These are phyloP conservation scores for Picea mariana DNA, from an alignment of 83 land plant species.

Conservation along the genomic window DNA sequence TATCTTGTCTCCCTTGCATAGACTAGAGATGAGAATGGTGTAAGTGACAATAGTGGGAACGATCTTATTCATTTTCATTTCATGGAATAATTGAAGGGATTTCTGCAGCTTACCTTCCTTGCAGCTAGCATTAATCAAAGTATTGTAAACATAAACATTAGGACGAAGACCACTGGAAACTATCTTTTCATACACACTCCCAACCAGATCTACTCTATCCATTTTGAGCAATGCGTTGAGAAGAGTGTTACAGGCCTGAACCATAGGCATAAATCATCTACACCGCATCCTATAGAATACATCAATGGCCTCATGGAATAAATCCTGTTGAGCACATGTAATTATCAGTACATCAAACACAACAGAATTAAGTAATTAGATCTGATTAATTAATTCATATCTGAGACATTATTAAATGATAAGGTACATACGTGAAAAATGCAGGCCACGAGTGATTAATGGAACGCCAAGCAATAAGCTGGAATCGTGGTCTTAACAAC, in stretches of 20 bases:
- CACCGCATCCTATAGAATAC: too few species aligned
- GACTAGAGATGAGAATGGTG: conserved; percentile 29
- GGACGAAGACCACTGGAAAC: conserved; percentile 23
- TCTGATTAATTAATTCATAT: too few species aligned
- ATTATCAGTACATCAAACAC: not conserved
- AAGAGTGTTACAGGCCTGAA: too few species aligned
- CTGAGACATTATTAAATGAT: too few species aligned
- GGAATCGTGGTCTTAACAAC: too few species aligned
- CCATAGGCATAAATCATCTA: too few species aligned
- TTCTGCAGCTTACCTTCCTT: conserved; percentile 23
- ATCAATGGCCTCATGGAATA: not conserved
- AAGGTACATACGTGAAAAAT: too few species aligned
- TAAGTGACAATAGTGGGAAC: conserved; percentile 39
- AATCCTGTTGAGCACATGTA: not conserved
- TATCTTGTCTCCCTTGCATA: conserved; percentile 25
- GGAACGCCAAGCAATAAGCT: too few species aligned
- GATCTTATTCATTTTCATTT: conserved; percentile 30
- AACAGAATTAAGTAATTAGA: not conserved
- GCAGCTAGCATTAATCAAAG: conserved; percentile 30
- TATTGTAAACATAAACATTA: conserved; percentile 32
- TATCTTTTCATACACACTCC: not conserved
- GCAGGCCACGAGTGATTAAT: too few species aligned
- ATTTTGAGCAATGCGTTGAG: too few species aligned
- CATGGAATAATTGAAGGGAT: conserved; percentile 29
- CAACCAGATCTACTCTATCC: not conserved